Evolutionary conservation across 2,329 filamentous ascomycete species (phyloP), one percentile per base, ranked within the genome.

Genomic region (Paraphoma chrysanthemicola): DNA sequence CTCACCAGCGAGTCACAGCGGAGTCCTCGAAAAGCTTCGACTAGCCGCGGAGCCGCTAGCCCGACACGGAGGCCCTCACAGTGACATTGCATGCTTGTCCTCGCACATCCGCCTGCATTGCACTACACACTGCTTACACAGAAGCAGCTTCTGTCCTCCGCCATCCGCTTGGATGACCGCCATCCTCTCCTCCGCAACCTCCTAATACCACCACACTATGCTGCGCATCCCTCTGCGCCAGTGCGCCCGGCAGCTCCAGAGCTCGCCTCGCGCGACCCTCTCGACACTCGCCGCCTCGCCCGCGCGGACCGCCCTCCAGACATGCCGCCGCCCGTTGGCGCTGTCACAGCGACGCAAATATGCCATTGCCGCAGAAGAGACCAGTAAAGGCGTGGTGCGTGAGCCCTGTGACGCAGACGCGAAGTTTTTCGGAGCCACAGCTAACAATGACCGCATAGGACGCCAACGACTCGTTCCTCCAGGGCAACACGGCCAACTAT

Each of bases 401-500:
- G 49, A 56, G 56, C 56, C 53, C 45, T 56, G 42, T 41, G 42
- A 53, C 48, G 46, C 51, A 48, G 31, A 18, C 54, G 45, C 51
- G 59, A 52, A 63, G 38, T 60, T 59, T 62, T 60, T 38, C n/a
- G n/a, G 53, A 47, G 44, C 16, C 51, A 54, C 43, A 30, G 64
- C 75, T 75, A 67, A 76, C 67, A 47, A 60, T 61, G 62, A 60
- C 59, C 60, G 57, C 66, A 56, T 66, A 87, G 85, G 92, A 97
- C 77, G 87, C 93, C 64, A 97, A 91, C 79, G 95, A 99, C 81
- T 96, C 89, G 81, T 99, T 99, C 85, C 86, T 99, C 60, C 92
- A 93, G 63, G 95, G 95, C 67, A 98, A 92, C 83, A 95, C 94
- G 59, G 95, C 95, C 80, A 97, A 96, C 83, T 99, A 99, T 82